Evolutionary conservation across 2,329 filamentous ascomycete species (phyloP).

Genomic region (Fusarium marasasianum): DNA sequence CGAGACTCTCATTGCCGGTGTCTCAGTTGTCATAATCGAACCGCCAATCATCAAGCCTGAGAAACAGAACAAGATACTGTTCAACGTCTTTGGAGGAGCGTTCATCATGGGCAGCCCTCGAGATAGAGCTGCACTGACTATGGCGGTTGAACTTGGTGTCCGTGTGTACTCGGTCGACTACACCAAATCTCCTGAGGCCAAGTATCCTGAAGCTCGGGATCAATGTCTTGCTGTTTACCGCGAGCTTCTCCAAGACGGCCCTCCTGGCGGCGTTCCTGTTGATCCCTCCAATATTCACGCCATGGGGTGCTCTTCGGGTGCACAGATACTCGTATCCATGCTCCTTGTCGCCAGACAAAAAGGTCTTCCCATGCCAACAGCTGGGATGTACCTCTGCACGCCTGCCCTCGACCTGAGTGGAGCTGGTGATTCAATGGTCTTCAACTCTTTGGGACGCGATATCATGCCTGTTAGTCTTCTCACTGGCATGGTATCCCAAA

Average conservation of each 20-base stretch:
- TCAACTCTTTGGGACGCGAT: neutral
- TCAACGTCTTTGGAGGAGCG: neutral
- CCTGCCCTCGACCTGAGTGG: neutral
- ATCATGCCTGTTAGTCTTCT: neutral
- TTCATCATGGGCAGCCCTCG: neutral
- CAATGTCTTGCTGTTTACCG: neutral
- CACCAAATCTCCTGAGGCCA: neutral
- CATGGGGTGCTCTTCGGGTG: neutral
- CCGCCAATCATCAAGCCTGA: neutral
- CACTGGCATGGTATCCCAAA: neutral
- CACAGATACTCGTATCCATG: neutral
- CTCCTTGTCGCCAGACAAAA: neutral
- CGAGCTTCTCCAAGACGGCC: neutral
- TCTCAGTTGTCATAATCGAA: neutral
- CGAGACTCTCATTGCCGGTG: neutral
- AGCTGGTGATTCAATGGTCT: neutral
- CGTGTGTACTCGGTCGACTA: neutral
- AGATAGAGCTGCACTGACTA: neutral
- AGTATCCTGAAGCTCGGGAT: neutral
- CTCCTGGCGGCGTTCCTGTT: accelerated
- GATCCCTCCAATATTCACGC: accelerated
- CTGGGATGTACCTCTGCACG: neutral
- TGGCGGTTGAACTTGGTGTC: neutral
- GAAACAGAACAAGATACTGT: neutral
- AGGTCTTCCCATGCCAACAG: neutral